Evolutionary conservation across 306 rosid genomes (phyloP), one percentile per base, ranked within the genome.

Genomic region (Quillaja saponaria): DNA sequence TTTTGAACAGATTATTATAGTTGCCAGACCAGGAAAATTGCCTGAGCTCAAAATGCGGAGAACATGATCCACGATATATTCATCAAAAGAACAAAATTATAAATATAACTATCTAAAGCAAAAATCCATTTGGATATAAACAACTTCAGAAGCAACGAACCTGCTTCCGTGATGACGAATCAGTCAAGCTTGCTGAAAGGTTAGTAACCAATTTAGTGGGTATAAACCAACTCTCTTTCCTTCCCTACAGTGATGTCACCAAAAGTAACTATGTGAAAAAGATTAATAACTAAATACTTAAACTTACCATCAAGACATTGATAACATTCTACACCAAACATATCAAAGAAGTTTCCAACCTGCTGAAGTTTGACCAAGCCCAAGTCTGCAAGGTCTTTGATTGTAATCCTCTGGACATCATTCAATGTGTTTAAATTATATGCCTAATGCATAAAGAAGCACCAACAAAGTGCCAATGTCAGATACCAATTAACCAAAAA

Each of bases 301-400:
- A 16, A 72, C 65, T 60, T 21, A 47, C 44, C 63, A 69, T 66
- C 34, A 53, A 49, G 68, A 68, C 35, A 17, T 41, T 37, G 42
- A 38, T 50, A 51, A 70, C 31, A 57, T 48, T 60, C 60, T 51
- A 54, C 49, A 66, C 10, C 38, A 71, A 76, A 49, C 58, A 60
- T 45, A 64, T 67, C 33, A 69, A 25, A 55, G 58, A 64, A 71
- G 55, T 55, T 51, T 57, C 44, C 69, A 55, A 92, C 99, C 94
- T 92, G 96, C 71, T 92, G 96, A 74, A 89, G 86, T 84, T 89
- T 92, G 73, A 92, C 90, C 61, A 92, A 71, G 68, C 99, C 99
- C 76, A 92, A 84, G 75, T 89, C 99, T 55, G 95, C 83, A 54
- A 92, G 88, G 67, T 92, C 96, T 81, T 85, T 92, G 69, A 89